Base-by-base conservation (phyloP, 306 rosid species). In the Carpinus fangiana region DNA sequence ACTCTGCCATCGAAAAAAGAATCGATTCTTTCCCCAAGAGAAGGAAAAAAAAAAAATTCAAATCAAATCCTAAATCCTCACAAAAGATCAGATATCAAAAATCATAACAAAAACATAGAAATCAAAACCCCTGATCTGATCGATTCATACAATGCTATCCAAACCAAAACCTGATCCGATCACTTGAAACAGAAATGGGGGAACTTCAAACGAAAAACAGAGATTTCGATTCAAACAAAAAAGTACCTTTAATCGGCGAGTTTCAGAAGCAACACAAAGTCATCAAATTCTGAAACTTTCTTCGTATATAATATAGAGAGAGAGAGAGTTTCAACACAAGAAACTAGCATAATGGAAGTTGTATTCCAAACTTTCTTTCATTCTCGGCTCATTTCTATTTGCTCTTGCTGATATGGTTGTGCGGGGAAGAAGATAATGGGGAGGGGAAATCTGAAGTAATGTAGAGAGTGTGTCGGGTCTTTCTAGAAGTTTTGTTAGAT, bases 221-320 rank as follows among this genome's bases (percentile, higher is more conserved):
- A 20, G 31, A 18, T 17, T 38, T n/a, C 12, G 6, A 13, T 16
- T 45, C 11, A 6, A 52, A 9, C 12, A 57, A 9, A 18, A 55
- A 65, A 59, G 60, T 47, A 84, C 84, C 79, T 76, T 72, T 20
- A 17, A 59, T n/a, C 60, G 11, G 75, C 20, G 47, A 47, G 26
- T 36, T 8, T 45, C 38, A 51, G 65, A 60, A 36, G 26, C 28
- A 51, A 70, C 21, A 55, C 36, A 17, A 12, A 66, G 14, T 2
- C 12, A 64, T 16, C 21, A 16, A 17, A 18, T 41, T 3, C 71
- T 16, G 7, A 38, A 36, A 16, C 0, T 14, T 21, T 61, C 3
- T 12, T 61, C 13, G 17, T 9, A 60, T 10, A 11, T 11, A 62
- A 2, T n/a, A 18, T 6, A 2, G 34, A 31, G 34, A 31, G 34